Conservation (phyloP, 768 basidiomycete species). For the Auricularia sp. region DNA sequence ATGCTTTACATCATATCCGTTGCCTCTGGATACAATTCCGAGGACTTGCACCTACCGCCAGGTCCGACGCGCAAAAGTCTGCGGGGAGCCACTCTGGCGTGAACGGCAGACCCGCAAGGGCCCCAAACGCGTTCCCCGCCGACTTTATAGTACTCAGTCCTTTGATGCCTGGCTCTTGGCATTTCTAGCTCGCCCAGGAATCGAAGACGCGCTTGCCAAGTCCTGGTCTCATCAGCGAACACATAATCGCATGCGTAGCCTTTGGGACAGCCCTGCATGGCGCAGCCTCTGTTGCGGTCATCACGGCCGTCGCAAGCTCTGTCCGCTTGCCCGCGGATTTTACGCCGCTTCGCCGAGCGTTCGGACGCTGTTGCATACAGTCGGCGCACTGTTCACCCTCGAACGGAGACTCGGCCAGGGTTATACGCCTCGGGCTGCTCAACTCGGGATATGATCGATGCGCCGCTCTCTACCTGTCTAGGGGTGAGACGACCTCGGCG, state of each 20-base stretch:
- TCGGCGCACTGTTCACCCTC: too few species aligned
- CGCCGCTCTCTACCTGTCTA: too few species aligned
- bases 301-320: too few species aligned
- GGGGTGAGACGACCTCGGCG: too few species aligned
- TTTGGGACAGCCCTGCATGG: not conserved
- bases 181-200: not conserved
- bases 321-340: too few species aligned
- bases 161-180: not conserved
- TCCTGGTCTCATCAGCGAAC: not conserved
- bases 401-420: too few species aligned
- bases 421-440: too few species aligned
- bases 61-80: not conserved
- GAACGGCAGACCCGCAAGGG: not conserved
- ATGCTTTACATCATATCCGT: not conserved
- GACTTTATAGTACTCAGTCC: not conserved
- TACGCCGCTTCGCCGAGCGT: too few species aligned
- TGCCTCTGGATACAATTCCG: not conserved
- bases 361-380: too few species aligned
- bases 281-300: too few species aligned
- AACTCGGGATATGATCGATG: too few species aligned
- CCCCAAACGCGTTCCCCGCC: not conserved
- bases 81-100: not conserved
- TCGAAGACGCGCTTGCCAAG: not conserved
- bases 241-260: not conserved
- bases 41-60: not conserved